A percentile compares a stretch with the other conserved stretches of the same genome.
These are phyloP conservation scores for Planoprotostelium fungivorum DNA, from an alignment of 78 protist species.

Conservation along the genomic window DNA sequence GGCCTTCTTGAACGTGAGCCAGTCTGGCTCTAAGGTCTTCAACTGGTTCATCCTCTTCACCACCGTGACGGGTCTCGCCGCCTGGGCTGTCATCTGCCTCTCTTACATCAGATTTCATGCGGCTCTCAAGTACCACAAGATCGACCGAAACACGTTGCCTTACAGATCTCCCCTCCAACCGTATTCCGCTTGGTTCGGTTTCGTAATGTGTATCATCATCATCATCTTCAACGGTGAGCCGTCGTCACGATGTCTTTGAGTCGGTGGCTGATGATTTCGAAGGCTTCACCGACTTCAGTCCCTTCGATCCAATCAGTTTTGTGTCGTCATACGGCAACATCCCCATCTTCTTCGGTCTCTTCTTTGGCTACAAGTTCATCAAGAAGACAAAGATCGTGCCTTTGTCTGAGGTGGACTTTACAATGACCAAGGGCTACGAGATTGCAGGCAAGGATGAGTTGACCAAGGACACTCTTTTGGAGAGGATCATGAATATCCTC, in stretches of 20 bases:
- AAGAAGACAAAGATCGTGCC: background rate
- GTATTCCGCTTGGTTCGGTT: background rate
- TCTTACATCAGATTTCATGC: conserved; percentile 1
- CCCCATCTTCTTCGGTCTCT: conserved; percentile 2
- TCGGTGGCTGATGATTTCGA: background rate
- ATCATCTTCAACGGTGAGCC: background rate
- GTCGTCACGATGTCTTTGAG: background rate
- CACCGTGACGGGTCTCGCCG: background rate
- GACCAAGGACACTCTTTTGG: no score
- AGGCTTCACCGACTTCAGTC: background rate
- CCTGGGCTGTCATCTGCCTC: background rate
- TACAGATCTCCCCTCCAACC: background rate
- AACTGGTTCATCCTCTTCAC: background rate
- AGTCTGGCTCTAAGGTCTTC: background rate
- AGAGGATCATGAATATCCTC: no score
- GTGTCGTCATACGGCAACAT: background rate
- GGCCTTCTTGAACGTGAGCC: background rate
- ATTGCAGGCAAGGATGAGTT: no score
- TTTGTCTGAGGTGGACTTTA: background rate
- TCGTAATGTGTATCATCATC: background rate
- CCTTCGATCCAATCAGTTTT: background rate
- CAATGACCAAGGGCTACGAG: background rate
- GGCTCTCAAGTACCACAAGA: background rate
- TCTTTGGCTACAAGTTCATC: background rate
- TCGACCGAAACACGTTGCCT: background rate